phyloP scores from a whole-genome alignment of 345 rosid species.

The Theobroma cacao region DNA sequence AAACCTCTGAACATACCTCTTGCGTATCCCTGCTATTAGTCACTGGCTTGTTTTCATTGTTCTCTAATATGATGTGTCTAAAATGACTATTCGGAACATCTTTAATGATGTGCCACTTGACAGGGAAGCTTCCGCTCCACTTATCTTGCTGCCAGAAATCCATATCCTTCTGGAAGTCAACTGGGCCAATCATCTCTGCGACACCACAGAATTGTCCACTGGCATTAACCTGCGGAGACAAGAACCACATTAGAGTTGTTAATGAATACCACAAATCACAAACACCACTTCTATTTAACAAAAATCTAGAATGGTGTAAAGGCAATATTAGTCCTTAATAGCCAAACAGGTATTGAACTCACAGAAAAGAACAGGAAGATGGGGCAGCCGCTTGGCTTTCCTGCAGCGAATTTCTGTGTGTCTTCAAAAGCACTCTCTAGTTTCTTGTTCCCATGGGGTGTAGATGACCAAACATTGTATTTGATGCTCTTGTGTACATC shows the following conservation, averaged over 20 bases:
- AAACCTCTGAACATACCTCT: slow-evolving; percentile 53
- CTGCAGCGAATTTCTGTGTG: slow-evolving; percentile 59
- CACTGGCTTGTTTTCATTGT: slow-evolving; percentile 95
- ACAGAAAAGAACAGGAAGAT: slow-evolving; percentile 89
- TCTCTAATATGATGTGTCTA: slow-evolving; percentile 79
- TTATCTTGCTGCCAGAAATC: slow-evolving; percentile 99
- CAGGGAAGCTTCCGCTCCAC: slow-evolving; percentile 95
- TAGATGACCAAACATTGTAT: slow-evolving; percentile 92
- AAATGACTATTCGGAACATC: slow-evolving; percentile 73
- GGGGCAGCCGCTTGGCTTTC: slow-evolving; percentile 57
- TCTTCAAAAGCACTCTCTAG: slow-evolving; percentile 72
- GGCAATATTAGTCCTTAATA: not conserved
- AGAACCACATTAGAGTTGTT: slow-evolving; percentile 13
- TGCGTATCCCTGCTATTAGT: slow-evolving; percentile 99
- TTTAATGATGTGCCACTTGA: slow-evolving; percentile 93
- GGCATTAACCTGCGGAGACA: slow-evolving; percentile 74
- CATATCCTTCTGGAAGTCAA: slow-evolving; percentile 76
- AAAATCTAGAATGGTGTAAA: not conserved
- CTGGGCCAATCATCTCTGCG: slow-evolving; percentile 94
- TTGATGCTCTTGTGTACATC: slow-evolving; percentile 99
- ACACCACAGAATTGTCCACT: slow-evolving; percentile 97
- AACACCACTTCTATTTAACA: not conserved
- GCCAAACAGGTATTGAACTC: slow-evolving; percentile 31
- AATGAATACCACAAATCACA: not conserved
- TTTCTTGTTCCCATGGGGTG: slow-evolving; percentile 94